phyloP scores from a whole-genome alignment of 2,329 filamentous ascomycete species.

The Chaetomiaceae sp. region DNA sequence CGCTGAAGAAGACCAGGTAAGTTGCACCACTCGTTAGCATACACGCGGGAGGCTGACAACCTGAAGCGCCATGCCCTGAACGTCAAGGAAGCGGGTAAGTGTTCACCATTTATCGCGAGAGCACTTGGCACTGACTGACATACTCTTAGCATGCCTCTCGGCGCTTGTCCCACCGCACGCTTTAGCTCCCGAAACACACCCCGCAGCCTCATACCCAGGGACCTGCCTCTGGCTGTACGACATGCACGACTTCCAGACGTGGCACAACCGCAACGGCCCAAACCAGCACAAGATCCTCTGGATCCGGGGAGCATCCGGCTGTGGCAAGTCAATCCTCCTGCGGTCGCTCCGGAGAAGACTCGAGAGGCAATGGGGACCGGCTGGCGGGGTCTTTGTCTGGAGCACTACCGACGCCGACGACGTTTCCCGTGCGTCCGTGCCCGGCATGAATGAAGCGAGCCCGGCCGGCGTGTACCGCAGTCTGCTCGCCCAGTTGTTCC shows the following conservation, averaged over 20 bases:
- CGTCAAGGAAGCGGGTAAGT: slow-evolving; percentile 24
- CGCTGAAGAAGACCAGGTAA: slow-evolving; percentile 25
- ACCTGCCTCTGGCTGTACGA: slow-evolving; percentile 33
- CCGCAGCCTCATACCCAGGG: slow-evolving; percentile 25
- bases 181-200: slow-evolving; percentile 18
- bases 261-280: slow-evolving; percentile 28
- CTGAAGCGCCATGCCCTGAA: slow-evolving; percentile 23
- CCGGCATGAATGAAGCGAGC: slow-evolving; percentile 15
- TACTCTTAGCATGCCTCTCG: slow-evolving; percentile 22
- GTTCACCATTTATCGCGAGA: background rate
- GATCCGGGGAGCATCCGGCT: slow-evolving; percentile 30
- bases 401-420: slow-evolving; percentile 24
- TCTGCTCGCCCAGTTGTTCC: slow-evolving; percentile 30
- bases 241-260: slow-evolving; percentile 29
- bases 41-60: slow-evolving; percentile 1
- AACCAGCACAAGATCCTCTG: slow-evolving; percentile 30
- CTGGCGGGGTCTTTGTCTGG: slow-evolving; percentile 28
- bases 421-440: slow-evolving; percentile 21
- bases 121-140: background rate
- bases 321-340: slow-evolving; percentile 31
- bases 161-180: slow-evolving; percentile 18
- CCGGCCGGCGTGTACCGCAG: slow-evolving; percentile 28
- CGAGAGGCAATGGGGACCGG: slow-evolving; percentile 27
- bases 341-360: slow-evolving; percentile 27
- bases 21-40: background rate